Base-by-base conservation (phyloP, 129 eudicot species). In the Flaveria bidentis region DNA sequence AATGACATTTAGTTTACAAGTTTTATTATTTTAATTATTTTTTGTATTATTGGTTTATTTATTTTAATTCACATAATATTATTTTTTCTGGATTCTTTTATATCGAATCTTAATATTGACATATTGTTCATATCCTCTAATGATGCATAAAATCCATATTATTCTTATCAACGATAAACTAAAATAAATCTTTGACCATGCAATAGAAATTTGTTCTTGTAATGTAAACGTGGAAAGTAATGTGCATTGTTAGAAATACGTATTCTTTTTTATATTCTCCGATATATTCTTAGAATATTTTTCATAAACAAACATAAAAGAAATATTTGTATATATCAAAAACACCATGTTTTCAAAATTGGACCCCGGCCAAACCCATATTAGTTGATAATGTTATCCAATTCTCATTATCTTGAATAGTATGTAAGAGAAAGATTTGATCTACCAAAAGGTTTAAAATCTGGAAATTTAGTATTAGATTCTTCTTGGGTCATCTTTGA, bases 401-500 rank as follows among this genome's bases (percentile, higher is more conserved):
- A 39, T 46, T 64, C 56, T 50, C 23, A 44, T 55, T 64, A 33
- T 30, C 69, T 64, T 64, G 69, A 64, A 15, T 64, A 30, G 16
- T 64, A 64, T 26, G 53, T 18, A 47, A 47, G 22, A 60, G 52
- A 61, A 78, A 60, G 71, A 71, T 78, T 50, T 78, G 77, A 41
- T 78, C 45, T 62, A 47, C 65, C 30, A 30, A 78, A 78, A 78
- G 73, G 65, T 18, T 30, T 4, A 71, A 60, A 78, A 60, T 46
- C 20, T 10, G 63, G 23, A 64, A 66, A 78, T 72, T 64, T 55
- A 51, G 72, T n/a, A 61, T 61, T 61, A 58, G 73, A 79, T 79
- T 78, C 82, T 79, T 47, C 36, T 20, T 64, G 74, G 70, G 83
- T 41, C 33, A 57, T 73, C 69, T 73, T 64, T 44, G 18, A 73